These are phyloP conservation scores for Peziza echinospora DNA, from an alignment of 495 filamentous ascomycete species.

Conservation along the genomic window DNA sequence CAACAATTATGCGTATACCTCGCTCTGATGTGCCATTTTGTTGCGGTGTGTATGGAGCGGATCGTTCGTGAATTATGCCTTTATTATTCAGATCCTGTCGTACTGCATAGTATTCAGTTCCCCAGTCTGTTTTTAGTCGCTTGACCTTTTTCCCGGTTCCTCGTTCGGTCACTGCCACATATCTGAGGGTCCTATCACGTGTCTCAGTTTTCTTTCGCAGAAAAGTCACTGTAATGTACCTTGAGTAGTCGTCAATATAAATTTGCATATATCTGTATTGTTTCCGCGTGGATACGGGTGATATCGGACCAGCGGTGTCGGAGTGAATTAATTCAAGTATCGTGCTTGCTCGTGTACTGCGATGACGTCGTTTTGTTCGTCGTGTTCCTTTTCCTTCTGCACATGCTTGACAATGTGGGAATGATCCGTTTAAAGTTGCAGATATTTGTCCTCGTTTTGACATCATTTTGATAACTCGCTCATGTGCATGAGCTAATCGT, in stretches of 20 bases:
- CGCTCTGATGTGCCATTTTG: background rate
- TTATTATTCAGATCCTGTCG: background rate
- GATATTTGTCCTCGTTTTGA: too few relatives aligned
- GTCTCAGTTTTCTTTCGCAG: background rate
- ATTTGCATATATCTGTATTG: background rate
- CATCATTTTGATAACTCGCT: too few relatives aligned
- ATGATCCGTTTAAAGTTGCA: too few relatives aligned
- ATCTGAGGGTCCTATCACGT: background rate
- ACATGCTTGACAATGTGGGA: too few relatives aligned
- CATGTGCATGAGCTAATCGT: too few relatives aligned
- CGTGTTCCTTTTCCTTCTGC: too few relatives aligned
- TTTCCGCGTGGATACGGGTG: background rate
- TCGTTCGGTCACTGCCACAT: background rate
- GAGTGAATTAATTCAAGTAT: background rate
- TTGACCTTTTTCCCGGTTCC: background rate
- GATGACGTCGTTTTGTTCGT: too few relatives aligned
- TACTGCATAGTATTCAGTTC: background rate
- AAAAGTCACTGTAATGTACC: background rate
- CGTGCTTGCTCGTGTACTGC: too few relatives aligned
- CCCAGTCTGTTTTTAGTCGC: background rate
- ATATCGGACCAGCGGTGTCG: background rate
- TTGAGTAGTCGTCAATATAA: background rate
- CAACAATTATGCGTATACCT: background rate
- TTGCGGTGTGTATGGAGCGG: background rate
- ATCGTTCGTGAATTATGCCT: background rate